These are phyloP conservation scores for Beta vulgaris DNA, from an alignment of 148 eudicot species.

Conservation along the genomic window DNA sequence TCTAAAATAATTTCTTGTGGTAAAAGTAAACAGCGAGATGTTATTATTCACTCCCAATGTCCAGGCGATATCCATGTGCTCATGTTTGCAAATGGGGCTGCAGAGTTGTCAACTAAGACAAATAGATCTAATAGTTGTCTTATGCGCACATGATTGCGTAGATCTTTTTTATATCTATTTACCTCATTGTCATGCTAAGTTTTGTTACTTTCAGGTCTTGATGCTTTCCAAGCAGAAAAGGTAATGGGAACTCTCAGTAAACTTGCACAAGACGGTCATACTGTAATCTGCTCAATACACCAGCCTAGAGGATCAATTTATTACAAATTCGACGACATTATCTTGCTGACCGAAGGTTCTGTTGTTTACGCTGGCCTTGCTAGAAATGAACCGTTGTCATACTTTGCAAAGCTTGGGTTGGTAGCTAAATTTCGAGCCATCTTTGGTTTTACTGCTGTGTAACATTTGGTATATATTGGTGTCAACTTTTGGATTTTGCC, in stretches of 20 bases:
- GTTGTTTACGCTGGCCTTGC: slow-evolving; percentile 93
- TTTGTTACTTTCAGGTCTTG: slow-evolving; percentile 69
- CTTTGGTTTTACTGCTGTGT: background rate
- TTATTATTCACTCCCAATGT: too few relatives aligned
- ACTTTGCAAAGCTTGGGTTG: slow-evolving; percentile 86
- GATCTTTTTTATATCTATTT: background rate
- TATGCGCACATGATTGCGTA: background rate
- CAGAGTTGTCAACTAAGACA: background rate
- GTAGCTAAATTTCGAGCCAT: slow-evolving; percentile 32
- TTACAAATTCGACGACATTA: slow-evolving; percentile 91
- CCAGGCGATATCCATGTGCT: background rate
- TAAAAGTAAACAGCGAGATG: too few relatives aligned
- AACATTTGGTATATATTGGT: background rate
- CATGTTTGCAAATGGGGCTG: too few relatives aligned
- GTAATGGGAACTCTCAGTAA: slow-evolving; percentile 94
- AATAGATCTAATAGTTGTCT: background rate
- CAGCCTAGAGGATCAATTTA: slow-evolving; percentile 98
- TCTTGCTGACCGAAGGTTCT: slow-evolving; percentile 79
- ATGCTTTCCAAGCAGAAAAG: slow-evolving; percentile 98
- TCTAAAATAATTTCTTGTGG: too few relatives aligned
- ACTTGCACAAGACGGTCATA: slow-evolving; percentile 97
- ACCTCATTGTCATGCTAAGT: background rate
- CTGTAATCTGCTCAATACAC: slow-evolving; percentile 98
- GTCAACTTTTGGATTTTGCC: slow-evolving; percentile 17
- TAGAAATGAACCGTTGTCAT: slow-evolving; percentile 56